Base-by-base conservation (phyloP, 2,329 filamentous ascomycete genomes). In the Cordyceps cicadae region DNA sequence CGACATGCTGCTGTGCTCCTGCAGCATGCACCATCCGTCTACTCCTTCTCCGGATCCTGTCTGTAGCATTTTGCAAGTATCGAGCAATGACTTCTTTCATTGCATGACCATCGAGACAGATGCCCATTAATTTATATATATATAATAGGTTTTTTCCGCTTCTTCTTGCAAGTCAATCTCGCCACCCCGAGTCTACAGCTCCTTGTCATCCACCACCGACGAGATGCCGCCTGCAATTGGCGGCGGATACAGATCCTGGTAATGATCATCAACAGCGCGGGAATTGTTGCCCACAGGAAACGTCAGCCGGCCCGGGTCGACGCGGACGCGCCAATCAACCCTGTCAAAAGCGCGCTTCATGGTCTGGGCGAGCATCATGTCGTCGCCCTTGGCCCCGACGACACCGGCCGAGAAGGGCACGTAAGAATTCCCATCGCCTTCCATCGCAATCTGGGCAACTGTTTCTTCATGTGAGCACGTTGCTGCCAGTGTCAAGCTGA, bases 401-500 rank as follows among this genome's bases (percentile, higher is more conserved):
- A 74, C 34, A 26, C 71, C 70, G 34, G 67, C 66, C 17, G 67
- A 72, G 4, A 75, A 61, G 2, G 72, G 67, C 1, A 64, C 64
- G 12, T 71, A 70, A 0, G 62, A 66, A 21, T 67, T 72, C 39
- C 73, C 64, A 2, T 62, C 64, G 14, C 71, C 74, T 17, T 68
- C 46, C 39, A 74, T 73, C 1, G 70, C 64, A 7, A 68, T 50
- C 54, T 75, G 70, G 0, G 66, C 66, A 43, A 74, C 72, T 72
- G 26, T 17, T 11, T 12, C 3, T 6, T 58, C 9, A 37, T 17
- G n/a, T 43, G 7, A 51, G 49, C 15, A 19, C n/a, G 9, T 43
- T n/a, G 41, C 19, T 21, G n/a, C 11, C 12, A 14, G 9, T 26
- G 14, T 7, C 11, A 21, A 46, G 6, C 3, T 17, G 8, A 7